These are phyloP conservation scores for Arachis monticola DNA, from an alignment of 331 rosid species.

Conservation along the genomic window DNA sequence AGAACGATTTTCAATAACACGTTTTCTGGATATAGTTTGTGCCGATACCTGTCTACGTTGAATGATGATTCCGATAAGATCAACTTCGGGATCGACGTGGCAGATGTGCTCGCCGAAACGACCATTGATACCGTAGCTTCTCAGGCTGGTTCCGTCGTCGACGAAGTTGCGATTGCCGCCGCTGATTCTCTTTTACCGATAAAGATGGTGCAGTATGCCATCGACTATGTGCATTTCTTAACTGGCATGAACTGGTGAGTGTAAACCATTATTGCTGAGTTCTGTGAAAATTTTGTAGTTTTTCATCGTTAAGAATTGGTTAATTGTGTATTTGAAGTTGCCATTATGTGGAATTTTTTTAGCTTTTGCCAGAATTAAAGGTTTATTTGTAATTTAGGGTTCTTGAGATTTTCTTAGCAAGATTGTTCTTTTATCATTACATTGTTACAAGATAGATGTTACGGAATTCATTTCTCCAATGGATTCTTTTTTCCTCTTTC, in stretches of 20 bases:
- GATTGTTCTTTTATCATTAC: conserved; percentile 10
- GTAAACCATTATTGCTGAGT: neutral
- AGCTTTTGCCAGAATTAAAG: neutral
- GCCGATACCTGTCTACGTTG: conserved; percentile 74
- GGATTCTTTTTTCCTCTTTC: neutral
- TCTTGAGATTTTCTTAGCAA: conserved; percentile 17
- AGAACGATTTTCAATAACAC: conserved; percentile 43
- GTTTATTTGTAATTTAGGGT: neutral
- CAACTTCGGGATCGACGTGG: conserved; percentile 59
- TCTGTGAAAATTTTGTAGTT: conserved; percentile 7
- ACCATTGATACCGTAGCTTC: conserved; percentile 56
- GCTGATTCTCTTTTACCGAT: conserved; percentile 89
- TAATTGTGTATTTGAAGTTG: neutral
- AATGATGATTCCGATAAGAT: conserved; percentile 59
- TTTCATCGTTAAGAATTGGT: conserved; percentile 2
- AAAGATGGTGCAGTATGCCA: conserved; percentile 69
- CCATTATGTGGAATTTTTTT: neutral
- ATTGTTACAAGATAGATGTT: conserved; percentile 6
- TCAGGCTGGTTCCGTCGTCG: conserved; percentile 55
- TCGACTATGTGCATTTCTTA: conserved; percentile 68
- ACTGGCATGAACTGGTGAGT: conserved; percentile 86
- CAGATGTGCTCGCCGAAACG: conserved; percentile 63
- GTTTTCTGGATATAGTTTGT: conserved; percentile 49
- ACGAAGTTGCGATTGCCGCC: conserved; percentile 88
- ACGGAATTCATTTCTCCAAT: conserved; percentile 22